Evolutionary conservation across 2,329 filamentous ascomycete genomes (phyloP).

Genomic region (Ilyonectria mors-panacis): DNA sequence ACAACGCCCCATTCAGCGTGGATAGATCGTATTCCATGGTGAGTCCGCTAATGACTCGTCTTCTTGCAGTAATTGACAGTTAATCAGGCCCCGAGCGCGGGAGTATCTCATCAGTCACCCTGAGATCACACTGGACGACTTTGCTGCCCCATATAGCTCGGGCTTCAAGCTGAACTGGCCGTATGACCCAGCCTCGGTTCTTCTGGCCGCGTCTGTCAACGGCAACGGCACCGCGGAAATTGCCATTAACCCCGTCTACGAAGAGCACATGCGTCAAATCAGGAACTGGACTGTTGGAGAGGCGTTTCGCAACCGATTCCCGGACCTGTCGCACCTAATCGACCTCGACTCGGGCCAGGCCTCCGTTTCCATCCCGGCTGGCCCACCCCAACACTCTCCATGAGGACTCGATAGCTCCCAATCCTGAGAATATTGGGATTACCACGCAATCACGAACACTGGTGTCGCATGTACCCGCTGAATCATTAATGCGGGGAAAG

Average conservation of each 20-base stretch:
- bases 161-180: slow-evolving; percentile 52
- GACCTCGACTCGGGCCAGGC: slow-evolving; percentile 42
- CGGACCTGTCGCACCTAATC: slow-evolving; percentile 43
- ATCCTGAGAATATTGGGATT: not conserved
- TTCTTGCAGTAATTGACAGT: not conserved
- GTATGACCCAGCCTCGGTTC: slow-evolving; percentile 48
- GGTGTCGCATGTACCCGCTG: slow-evolving; percentile 2
- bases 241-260: slow-evolving; percentile 50
- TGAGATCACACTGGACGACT: slow-evolving; percentile 51
- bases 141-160: slow-evolving; percentile 50
- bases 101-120: slow-evolving; percentile 50
- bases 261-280: slow-evolving; percentile 50
- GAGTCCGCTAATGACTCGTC: slow-evolving; percentile 1
- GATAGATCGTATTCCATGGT: slow-evolving; percentile 53
- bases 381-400: slow-evolving; percentile 21
- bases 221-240: slow-evolving; percentile 36
- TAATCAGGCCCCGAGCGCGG: slow-evolving; percentile 46
- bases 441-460: too few relatives aligned
- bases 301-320: slow-evolving; percentile 46
- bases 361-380: slow-evolving; percentile 4
- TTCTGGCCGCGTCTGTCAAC: slow-evolving; percentile 37
- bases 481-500: slow-evolving; percentile 36
- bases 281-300: slow-evolving; percentile 49
- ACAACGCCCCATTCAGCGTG: slow-evolving; percentile 48
- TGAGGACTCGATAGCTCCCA: slow-evolving; percentile 10